These are phyloP conservation scores for Desmodesmus armatus DNA, from an alignment of 139 green algal genomes.

Conservation along the genomic window DNA sequence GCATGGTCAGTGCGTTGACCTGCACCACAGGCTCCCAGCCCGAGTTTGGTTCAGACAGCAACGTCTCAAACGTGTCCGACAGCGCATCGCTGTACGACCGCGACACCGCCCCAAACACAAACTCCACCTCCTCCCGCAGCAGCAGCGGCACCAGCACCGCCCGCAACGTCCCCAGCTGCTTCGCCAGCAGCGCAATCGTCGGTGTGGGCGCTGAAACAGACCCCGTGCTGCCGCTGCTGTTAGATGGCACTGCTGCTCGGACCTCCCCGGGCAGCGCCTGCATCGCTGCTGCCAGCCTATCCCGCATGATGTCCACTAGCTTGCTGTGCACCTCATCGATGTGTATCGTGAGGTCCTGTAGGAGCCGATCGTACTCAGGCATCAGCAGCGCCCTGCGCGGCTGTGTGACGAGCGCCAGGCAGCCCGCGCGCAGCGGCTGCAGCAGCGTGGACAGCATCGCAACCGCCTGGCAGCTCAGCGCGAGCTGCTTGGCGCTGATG, in stretches of 20 bases:
- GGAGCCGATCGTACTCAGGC: constrained; percentile 83
- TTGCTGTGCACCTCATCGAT: constrained; percentile 89
- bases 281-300: constrained; percentile 54
- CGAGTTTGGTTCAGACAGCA: constrained; percentile 52
- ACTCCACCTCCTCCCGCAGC: constrained; percentile 74
- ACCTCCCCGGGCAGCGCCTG: constrained; percentile 71
- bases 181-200: constrained; percentile 56
- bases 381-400: constrained; percentile 71
- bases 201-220: constrained; percentile 52
- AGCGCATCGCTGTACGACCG: constrained; percentile 70
- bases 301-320: constrained; percentile 95
- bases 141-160: constrained; percentile 84
- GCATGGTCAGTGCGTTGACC: constrained; percentile 58
- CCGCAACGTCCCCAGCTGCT: constrained; percentile 69
- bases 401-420: constrained; percentile 64
- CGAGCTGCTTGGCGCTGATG: constrained; percentile 96
- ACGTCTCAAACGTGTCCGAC: constrained; percentile 63
- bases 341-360: constrained; percentile 84
- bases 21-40: constrained; percentile 47
- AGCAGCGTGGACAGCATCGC: constrained; percentile 64
- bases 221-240: no score
- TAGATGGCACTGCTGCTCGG: neutral
- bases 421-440: constrained; percentile 54
- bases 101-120: constrained; percentile 84
- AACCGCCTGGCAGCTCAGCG: constrained; percentile 74